Conservation (phyloP, 2,329 filamentous ascomycete genomes). For the Fusarium tricinctum region DNA sequence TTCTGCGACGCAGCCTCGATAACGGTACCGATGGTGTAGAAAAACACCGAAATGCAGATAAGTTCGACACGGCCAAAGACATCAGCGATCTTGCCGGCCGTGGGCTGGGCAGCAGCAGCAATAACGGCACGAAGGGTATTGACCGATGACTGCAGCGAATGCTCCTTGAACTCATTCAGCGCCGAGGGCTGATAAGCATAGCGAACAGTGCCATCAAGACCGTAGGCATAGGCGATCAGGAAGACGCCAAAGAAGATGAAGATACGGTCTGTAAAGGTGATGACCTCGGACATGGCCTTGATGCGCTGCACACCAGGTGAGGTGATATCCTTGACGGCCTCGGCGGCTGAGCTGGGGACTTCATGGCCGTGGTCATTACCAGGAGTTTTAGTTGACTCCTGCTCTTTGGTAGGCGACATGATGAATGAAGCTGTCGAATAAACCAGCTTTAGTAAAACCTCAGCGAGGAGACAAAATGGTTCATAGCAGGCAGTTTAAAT, state of each 20-base stretch:
- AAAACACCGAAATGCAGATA: conserved; percentile 69
- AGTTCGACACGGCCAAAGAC: conserved; percentile 74
- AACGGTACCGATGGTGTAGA: conserved; percentile 71
- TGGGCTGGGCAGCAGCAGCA: conserved; percentile 70
- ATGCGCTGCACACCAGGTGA: conserved; percentile 71
- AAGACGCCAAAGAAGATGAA: conserved; percentile 73
- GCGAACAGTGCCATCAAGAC: conserved; percentile 70
- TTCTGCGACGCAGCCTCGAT: conserved; percentile 66
- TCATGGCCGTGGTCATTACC: conserved; percentile 20
- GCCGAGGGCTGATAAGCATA: conserved; percentile 70
- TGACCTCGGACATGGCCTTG: conserved; percentile 67
- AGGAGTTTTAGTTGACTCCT: conserved; percentile 8
- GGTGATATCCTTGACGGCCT: conserved; percentile 52
- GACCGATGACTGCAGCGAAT: conserved; percentile 71
- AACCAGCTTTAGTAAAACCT: neutral
- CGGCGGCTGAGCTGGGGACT: conserved; percentile 36
- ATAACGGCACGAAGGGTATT: conserved; percentile 71
- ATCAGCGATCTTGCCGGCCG: conserved; percentile 72
- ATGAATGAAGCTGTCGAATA: neutral
- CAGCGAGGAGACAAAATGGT: neutral
- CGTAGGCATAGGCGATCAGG: conserved; percentile 74
- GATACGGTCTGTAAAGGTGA: conserved; percentile 66
- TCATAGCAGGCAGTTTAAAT: neutral
- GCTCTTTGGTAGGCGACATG: conserved; percentile 22
- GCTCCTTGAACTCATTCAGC: conserved; percentile 63